A percentile compares a stretch with the other conserved stretches of the same genome.
These are phyloP conservation scores for Diaporthe ampelina DNA, from an alignment of 2,329 filamentous ascomycete genomes.

Conservation along the genomic window DNA sequence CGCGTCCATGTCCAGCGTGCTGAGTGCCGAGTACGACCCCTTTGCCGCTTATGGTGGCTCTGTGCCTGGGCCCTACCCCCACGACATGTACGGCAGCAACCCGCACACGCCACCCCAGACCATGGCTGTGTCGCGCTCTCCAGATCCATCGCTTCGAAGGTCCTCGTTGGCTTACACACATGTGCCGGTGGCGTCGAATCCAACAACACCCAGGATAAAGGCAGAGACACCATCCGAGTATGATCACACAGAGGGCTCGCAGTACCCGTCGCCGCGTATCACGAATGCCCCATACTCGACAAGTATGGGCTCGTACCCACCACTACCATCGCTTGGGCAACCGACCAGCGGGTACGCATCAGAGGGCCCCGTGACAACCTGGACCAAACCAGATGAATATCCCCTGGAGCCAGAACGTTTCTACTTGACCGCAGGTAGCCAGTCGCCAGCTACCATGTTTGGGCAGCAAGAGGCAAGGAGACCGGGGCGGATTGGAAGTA, in stretches of 20 bases:
- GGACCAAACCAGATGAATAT: constrained; percentile 57
- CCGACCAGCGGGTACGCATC: constrained; percentile 53
- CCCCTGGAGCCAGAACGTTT: constrained; percentile 50
- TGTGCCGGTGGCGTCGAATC: constrained; percentile 42
- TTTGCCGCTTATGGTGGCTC: constrained; percentile 63
- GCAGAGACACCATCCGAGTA: constrained; percentile 55
- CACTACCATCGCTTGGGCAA: constrained; percentile 34
- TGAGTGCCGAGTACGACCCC: constrained; percentile 65
- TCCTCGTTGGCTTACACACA: constrained; percentile 51
- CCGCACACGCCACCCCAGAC: constrained; percentile 42
- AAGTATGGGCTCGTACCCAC: constrained; percentile 46
- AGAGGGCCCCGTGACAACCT: constrained; percentile 53
- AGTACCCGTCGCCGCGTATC: constrained; percentile 58
- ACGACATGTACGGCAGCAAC: constrained; percentile 59
- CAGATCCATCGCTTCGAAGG: constrained; percentile 48
- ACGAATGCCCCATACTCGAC: constrained; percentile 51
- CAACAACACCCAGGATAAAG: constrained; percentile 54
- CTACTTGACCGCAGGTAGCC: constrained; percentile 29
- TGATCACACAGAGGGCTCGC: constrained; percentile 53
- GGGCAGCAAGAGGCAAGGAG: constrained; percentile 45
- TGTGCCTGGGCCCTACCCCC: constrained; percentile 52
- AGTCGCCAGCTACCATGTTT: constrained; percentile 44
- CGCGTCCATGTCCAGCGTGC: constrained; percentile 59
- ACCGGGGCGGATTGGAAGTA: constrained; percentile 48
- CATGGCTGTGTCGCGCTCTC: constrained; percentile 49